A percentile compares a stretch with the other conserved stretches of the same genome.
Conservation (phyloP, 108 stramenopile genomes). For the Craspedostauros australis region DNA sequence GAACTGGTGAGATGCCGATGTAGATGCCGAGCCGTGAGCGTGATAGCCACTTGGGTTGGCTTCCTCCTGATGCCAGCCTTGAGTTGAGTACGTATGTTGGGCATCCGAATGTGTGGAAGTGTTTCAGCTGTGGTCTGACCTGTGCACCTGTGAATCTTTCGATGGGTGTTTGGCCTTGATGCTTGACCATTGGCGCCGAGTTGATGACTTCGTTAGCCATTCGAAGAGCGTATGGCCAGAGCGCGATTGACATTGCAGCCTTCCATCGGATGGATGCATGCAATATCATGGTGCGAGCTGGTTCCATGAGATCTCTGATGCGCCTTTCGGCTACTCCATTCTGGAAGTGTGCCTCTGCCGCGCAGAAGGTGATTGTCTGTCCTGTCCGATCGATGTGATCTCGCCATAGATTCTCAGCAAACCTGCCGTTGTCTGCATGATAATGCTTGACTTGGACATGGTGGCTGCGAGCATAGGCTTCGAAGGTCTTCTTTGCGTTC, state of each 20-base stretch:
- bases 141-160: not conserved
- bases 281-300: constrained; percentile 19
- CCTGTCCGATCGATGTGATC: not conserved
- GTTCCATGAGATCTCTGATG: constrained; percentile 28
- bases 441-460: constrained; percentile 10
- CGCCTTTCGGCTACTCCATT: constrained; percentile 38
- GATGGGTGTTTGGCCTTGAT: constrained; percentile 1
- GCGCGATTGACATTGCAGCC: constrained; percentile 13
- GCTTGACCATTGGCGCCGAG: not conserved
- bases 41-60: constrained; percentile 32
- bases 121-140: not conserved
- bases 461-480: constrained; percentile 6
- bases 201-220: constrained; percentile 10
- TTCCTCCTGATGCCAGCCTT: too few species aligned
- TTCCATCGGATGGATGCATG: constrained; percentile 28
- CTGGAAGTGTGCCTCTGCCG: constrained; percentile 41
- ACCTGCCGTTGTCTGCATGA: constrained; percentile 26
- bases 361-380: constrained; percentile 20
- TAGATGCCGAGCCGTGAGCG: constrained; percentile 25
- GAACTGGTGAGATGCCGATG: constrained; percentile 20
- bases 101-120: constrained; percentile 13
- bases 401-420: too few species aligned
- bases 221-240: constrained; percentile 32
- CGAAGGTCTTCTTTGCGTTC: constrained; percentile 29
- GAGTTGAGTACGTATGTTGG: constrained; percentile 13